phyloP scores from a whole-genome alignment of 257 asterid species.

The Mentha longifolia region DNA sequence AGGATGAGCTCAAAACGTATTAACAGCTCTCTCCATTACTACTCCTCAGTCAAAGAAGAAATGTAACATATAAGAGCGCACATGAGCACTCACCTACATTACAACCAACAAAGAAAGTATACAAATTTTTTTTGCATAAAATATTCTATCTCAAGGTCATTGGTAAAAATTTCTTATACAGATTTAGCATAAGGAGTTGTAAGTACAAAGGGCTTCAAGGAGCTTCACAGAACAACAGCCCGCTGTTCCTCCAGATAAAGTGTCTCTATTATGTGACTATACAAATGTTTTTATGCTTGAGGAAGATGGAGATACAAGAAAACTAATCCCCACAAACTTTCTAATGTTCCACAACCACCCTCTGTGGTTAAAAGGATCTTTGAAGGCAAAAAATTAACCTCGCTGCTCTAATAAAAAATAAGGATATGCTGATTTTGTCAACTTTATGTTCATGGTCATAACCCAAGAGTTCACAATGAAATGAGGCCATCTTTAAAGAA shows the following conservation, averaged over 20 bases:
- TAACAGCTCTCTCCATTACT: constrained; percentile 28
- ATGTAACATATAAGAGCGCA: constrained; percentile 5
- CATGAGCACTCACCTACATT: constrained; percentile 24
- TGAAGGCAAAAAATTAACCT: no score
- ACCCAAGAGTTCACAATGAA: no score
- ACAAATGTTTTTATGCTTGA: neutral
- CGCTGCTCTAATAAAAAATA: no score
- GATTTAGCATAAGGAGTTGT: neutral
- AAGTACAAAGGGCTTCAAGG: constrained; percentile 10
- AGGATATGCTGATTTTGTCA: no score
- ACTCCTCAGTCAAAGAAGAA: constrained; percentile 16
- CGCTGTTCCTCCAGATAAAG: neutral
- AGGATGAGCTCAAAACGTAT: constrained; percentile 30
- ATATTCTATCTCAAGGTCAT: constrained; percentile 20
- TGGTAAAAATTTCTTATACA: constrained; percentile 5
- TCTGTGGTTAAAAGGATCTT: no score
- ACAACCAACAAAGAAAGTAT: no score
- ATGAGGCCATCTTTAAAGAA: no score
- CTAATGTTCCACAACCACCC: neutral
- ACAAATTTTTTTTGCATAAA: no score
- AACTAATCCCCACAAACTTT: neutral
- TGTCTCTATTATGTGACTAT: neutral
- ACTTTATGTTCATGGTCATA: no score
- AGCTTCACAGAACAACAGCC: neutral
- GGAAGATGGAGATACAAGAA: neutral